A percentile compares a stretch with the other conserved stretches of the same genome.
These are phyloP conservation scores for Carex kokanica DNA, from an alignment of 176 grass and related monocot genomes.

Conservation along the genomic window DNA sequence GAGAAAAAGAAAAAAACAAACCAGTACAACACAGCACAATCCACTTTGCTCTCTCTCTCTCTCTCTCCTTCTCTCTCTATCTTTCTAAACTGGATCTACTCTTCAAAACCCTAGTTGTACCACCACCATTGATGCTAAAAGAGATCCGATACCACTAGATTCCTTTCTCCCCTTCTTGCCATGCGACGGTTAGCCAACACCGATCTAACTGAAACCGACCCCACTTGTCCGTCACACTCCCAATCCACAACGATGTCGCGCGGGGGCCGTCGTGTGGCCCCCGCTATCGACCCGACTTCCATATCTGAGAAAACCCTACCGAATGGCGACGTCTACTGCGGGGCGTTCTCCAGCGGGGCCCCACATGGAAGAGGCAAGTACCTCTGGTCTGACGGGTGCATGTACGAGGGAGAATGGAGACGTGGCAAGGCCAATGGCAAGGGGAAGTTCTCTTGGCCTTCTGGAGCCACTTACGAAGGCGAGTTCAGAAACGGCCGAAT, in stretches of 20 bases:
- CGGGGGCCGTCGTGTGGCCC: conserved; percentile 18
- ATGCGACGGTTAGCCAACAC: neutral
- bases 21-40: neutral
- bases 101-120: neutral
- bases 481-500: conserved; percentile 82
- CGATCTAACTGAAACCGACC: neutral
- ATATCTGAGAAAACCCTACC: conserved; percentile 73
- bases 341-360: conserved; percentile 44
- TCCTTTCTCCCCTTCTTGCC: neutral
- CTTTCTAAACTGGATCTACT: conserved; percentile 7
- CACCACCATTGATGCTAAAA: neutral
- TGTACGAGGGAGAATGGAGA: conserved; percentile 89
- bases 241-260: neutral
- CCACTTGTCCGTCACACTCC: neutral
- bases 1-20: neutral
- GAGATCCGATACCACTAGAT: conserved; percentile 20
- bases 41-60: neutral
- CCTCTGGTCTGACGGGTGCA: conserved; percentile 78
- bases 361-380: conserved; percentile 91
- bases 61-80: neutral
- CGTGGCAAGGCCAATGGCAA: conserved; percentile 75
- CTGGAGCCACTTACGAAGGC: conserved; percentile 80
- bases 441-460: conserved; percentile 90
- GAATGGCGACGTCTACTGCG: conserved; percentile 76
- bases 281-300: neutral